Evolutionary conservation across 164 flowering plant species (phyloP).

Genomic region (Vitis riparia): DNA sequence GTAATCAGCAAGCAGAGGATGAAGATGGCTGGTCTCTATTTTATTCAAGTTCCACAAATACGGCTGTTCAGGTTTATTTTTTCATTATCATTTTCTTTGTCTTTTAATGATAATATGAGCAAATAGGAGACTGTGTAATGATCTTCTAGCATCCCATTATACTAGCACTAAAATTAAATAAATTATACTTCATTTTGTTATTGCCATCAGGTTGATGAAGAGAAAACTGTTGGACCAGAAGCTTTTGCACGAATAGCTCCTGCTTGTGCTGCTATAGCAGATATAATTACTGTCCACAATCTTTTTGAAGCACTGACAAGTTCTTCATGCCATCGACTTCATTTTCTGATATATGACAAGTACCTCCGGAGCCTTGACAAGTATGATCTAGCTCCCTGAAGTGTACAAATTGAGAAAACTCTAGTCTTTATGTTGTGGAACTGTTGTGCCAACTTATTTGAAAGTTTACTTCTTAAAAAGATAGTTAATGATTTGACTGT

Average conservation of each 20-base stretch:
- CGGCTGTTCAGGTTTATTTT: slow-evolving; percentile 78
- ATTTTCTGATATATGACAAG: slow-evolving; percentile 79
- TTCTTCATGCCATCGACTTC: slow-evolving; percentile 65
- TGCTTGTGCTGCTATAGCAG: slow-evolving; percentile 66
- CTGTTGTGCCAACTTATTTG: background rate
- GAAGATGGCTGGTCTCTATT: slow-evolving; percentile 83
- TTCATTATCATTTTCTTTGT: background rate
- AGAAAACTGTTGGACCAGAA: slow-evolving; percentile 80
- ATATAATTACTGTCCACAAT: slow-evolving; percentile 71
- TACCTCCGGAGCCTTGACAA: slow-evolving; percentile 79
- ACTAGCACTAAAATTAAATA: background rate
- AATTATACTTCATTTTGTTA: background rate
- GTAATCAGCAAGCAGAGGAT: slow-evolving; percentile 45
- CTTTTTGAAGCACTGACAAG: slow-evolving; percentile 79
- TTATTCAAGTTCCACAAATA: slow-evolving; percentile 62
- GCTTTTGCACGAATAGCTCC: slow-evolving; percentile 93
- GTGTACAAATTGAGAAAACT: slow-evolving; percentile 6
- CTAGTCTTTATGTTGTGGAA: background rate
- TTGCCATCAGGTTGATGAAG: slow-evolving; percentile 65
- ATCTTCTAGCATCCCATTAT: background rate
- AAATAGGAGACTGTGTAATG: background rate
- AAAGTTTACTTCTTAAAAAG: background rate
- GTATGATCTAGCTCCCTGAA: slow-evolving; percentile 42
- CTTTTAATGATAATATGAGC: background rate
- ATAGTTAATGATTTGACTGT: too few species aligned